Conservation (phyloP, 495 filamentous ascomycete genomes). For the Eremomyces bilateralis region DNA sequence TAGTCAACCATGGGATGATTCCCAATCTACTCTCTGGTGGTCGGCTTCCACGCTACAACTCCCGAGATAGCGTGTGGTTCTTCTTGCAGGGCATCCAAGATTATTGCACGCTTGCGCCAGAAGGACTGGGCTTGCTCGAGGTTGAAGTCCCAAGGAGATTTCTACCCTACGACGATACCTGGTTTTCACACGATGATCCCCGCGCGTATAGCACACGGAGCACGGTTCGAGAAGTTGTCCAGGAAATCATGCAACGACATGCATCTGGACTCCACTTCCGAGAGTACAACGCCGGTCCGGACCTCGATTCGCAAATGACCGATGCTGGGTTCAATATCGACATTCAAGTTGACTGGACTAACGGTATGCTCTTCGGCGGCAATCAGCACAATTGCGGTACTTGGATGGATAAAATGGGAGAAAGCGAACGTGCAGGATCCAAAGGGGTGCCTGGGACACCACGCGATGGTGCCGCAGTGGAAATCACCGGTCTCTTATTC, state of each 20-base stretch:
- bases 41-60: slow-evolving; percentile 84
- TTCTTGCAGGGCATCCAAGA: slow-evolving; percentile 89
- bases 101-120: slow-evolving; percentile 62
- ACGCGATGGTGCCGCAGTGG: slow-evolving; percentile 81
- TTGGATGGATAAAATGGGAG: slow-evolving; percentile 99
- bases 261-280: slow-evolving; percentile 73
- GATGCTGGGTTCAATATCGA: slow-evolving; percentile 78
- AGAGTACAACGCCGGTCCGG: slow-evolving; percentile 80
- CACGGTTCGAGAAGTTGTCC: slow-evolving; percentile 69
- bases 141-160: slow-evolving; percentile 72
- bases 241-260: slow-evolving; percentile 82
- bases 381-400: slow-evolving; percentile 92
- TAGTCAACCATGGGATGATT: slow-evolving; percentile 97
- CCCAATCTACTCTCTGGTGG: slow-evolving; percentile 82
- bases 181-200: slow-evolving; percentile 59
- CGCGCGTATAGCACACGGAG: slow-evolving; percentile 69
- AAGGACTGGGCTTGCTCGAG: slow-evolving; percentile 51
- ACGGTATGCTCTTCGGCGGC: slow-evolving; percentile 81
- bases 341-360: slow-evolving; percentile 78
- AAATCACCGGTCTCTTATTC: slow-evolving; percentile 84
- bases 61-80: slow-evolving; percentile 94
- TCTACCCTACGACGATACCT: slow-evolving; percentile 83
- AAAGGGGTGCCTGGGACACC: slow-evolving; percentile 95
- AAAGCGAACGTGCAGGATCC: slow-evolving; percentile 69
- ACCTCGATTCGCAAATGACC: slow-evolving; percentile 84